A percentile compares a stretch with the other conserved stretches of the same genome.
These are phyloP conservation scores for Candida xyloterini DNA, from an alignment of 805 yeast genomes.

Conservation along the genomic window DNA sequence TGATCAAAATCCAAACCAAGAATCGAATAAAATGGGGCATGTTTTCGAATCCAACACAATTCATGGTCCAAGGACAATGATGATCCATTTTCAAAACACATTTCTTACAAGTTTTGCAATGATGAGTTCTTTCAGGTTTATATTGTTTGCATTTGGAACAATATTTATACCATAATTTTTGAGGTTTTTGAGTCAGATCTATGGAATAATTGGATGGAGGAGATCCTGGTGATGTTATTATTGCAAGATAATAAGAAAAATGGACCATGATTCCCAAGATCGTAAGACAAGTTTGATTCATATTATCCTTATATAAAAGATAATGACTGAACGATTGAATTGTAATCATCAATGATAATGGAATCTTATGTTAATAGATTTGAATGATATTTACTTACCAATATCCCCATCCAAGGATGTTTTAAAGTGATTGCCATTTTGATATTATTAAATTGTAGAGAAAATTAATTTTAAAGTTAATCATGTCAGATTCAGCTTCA, in stretches of 20 bases:
- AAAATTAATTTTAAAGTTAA: not conserved
- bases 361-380: conserved; percentile 11
- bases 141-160: conserved; percentile 68
- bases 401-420: conserved; percentile 25
- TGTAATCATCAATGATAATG: conserved; percentile 10
- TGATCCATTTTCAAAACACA: conserved; percentile 93
- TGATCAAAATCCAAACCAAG: conserved; percentile 57
- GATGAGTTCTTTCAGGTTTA: conserved; percentile 85
- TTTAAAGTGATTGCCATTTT: conserved; percentile 18
- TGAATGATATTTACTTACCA: conserved; percentile 13
- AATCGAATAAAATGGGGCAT: conserved; percentile 80
- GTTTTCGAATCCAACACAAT: conserved; percentile 81
- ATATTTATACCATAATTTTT: conserved; percentile 54
- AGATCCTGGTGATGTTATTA: conserved; percentile 62
- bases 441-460: not conserved
- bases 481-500: conserved; percentile 10
- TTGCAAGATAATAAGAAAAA: conserved; percentile 73
- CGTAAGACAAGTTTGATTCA: conserved; percentile 49
- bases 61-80: conserved; percentile 91
- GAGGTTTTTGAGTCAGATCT: conserved; percentile 20
- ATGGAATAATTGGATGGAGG: conserved; percentile 51
- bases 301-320: conserved; percentile 8
- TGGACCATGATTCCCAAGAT: conserved; percentile 68
- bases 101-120: conserved; percentile 70
- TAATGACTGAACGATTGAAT: conserved; percentile 11